Percentiles rank a stretch among this genome's conserved stretches.
Conservation (phyloP, 2,329 filamentous ascomycete species). For the Dactylellina leptospora region DNA sequence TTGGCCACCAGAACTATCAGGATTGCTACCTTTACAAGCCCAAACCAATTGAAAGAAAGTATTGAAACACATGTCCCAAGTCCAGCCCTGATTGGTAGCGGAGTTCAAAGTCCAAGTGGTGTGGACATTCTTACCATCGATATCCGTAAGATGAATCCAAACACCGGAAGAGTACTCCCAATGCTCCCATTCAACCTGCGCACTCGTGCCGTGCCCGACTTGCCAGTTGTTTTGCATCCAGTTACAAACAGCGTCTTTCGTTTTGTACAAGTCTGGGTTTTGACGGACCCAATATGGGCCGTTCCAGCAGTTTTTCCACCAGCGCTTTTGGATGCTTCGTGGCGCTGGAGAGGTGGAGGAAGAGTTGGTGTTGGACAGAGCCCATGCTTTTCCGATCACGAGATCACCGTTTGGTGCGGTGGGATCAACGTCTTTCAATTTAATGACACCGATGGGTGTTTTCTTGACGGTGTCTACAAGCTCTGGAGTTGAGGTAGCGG, state of each 20-base stretch:
- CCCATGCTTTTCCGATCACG: not conserved
- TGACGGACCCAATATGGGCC: no score
- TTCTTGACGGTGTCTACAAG: not conserved
- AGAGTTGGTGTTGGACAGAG: not conserved
- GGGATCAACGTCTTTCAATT: not conserved
- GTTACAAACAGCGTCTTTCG: not conserved
- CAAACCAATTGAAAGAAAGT: not conserved
- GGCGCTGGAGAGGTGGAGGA: not conserved
- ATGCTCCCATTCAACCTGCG: not conserved
- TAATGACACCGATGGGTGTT: not conserved
- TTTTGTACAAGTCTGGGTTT: no score
- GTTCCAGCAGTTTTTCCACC: no score
- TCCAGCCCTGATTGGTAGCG: not conserved
- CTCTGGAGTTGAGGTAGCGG: no score
- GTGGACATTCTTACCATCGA: not conserved
- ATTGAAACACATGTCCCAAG: constrained; percentile 2
- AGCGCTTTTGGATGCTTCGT: no score
- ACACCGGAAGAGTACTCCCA: not conserved
- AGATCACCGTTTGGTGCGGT: not conserved
- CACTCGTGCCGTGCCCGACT: not conserved
- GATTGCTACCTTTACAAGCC: not conserved
- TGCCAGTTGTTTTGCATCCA: not conserved
- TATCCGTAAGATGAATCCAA: not conserved
- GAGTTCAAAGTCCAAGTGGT: not conserved
- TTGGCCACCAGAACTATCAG: not conserved